Percentiles rank a stretch among this genome's conserved stretches.
These are phyloP conservation scores for Arachis hypogaea DNA, from an alignment of 306 rosid genomes.

Conservation along the genomic window DNA sequence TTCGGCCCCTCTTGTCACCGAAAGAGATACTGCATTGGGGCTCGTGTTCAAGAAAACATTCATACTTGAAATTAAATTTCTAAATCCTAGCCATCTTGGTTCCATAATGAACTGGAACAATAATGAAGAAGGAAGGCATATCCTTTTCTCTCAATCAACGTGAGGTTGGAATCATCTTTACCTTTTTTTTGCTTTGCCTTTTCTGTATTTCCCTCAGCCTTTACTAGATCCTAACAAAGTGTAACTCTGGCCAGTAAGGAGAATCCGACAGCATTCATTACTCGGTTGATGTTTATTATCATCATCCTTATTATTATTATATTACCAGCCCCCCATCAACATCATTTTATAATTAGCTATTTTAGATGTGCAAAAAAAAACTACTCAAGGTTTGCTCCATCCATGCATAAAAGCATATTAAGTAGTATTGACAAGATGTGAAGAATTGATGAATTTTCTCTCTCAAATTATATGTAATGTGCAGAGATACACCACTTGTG, in stretches of 20 bases:
- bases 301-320: neutral
- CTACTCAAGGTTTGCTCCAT: constrained; percentile 2
- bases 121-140: constrained; percentile 47
- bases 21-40: constrained; percentile 27
- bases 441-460: constrained; percentile 31
- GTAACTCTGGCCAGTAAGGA: constrained; percentile 36
- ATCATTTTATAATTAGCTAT: neutral
- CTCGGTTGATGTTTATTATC: constrained; percentile 11
- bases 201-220: constrained; percentile 40
- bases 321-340: neutral
- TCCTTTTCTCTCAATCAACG: constrained; percentile 52
- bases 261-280: constrained; percentile 40
- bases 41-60: constrained; percentile 25
- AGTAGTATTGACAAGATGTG: constrained; percentile 25
- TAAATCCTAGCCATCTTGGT: neutral
- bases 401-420: constrained; percentile 13
- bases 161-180: constrained; percentile 59
- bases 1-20: constrained; percentile 38
- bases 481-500: constrained; percentile 42
- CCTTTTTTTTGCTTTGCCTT: constrained; percentile 44
- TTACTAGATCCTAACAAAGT: constrained; percentile 66
- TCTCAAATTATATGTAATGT: constrained; percentile 35
- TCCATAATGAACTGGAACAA: constrained; percentile 42
- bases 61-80: constrained; percentile 38
- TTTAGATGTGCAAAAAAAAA: constrained; percentile 22